Base-by-base conservation (phyloP, 768 basidiomycete genomes). In the Leccinum boreale region DNA sequence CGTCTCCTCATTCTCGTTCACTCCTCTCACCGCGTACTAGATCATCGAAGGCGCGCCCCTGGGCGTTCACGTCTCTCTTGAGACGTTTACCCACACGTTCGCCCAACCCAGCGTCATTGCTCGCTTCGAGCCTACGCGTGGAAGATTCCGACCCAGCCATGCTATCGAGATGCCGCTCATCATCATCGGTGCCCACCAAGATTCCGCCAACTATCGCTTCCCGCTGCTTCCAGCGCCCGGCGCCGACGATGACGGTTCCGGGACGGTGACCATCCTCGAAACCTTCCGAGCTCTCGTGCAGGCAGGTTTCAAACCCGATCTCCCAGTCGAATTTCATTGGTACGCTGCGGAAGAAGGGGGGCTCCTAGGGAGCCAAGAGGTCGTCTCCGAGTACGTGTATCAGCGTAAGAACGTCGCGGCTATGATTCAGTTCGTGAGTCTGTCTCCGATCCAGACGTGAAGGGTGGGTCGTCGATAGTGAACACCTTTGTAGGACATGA, bases 311-410 rank as follows among this genome's bases (percentile, higher is more conserved):
- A 81, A 70, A 44, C 90, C 90, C 49, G 74, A 78, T 58, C 81
- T 81, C 46, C 75, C 84, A 9, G 78, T 91, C 31, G 88, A 92
- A 68, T 92, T 91, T 72, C 89, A 90, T 62, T 91, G 89, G 89
- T 92, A 91, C 69, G 86, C 89, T 54, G 89, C 85, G 42, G 89
- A 92, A 77, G 89, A 70, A 53, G 69, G 58, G 53, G 57, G 64
- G 24, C 49, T 58, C 29, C 49, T 65, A 17, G 54, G 53, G 19
- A 54, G 79, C 36, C 81, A 82, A 59, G 84, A 81, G 7, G 75
- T 86, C 56, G 83, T 80, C 4, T 75, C 75, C 29, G 70, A 67
- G 26, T 84, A 84, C 70, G 79, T 79, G 64, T 75, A 69, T 49
- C 62, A 73, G 17, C 78, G 77, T 4, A 71, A 73, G 47, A 69